phyloP scores from a whole-genome alignment of 306 rosid species.

The Cicer yamashitae region DNA sequence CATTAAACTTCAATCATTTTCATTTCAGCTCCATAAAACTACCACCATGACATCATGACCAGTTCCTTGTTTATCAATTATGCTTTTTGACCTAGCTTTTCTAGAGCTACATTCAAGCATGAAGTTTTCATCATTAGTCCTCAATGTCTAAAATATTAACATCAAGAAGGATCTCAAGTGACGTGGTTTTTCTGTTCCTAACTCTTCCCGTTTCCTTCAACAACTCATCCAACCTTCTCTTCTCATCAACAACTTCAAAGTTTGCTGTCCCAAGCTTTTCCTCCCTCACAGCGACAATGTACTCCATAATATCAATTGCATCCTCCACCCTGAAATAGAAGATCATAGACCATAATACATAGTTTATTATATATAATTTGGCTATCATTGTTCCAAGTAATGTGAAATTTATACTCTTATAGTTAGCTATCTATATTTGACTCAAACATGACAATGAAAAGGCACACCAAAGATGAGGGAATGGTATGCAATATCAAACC shows the following conservation, averaged over 20 bases:
- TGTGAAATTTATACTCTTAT: too few species aligned
- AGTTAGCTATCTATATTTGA: too few species aligned
- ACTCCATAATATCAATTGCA: constrained; percentile 82
- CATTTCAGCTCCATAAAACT: constrained; percentile 44
- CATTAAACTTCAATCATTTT: constrained; percentile 35
- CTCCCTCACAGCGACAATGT: constrained; percentile 75
- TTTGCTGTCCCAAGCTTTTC: constrained; percentile 95
- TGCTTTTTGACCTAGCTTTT: constrained; percentile 28
- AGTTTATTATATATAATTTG: too few species aligned
- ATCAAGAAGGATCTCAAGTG: constrained; percentile 84
- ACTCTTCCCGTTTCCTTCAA: constrained; percentile 90
- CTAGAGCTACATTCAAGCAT: constrained; percentile 45
- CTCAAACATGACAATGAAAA: too few species aligned
- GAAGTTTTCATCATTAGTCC: constrained; percentile 28
- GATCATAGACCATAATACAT: neutral
- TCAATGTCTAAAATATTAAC: constrained; percentile 43
- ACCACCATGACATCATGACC: constrained; percentile 6
- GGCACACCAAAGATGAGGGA: too few species aligned
- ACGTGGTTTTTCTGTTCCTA: constrained; percentile 66
- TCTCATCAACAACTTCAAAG: constrained; percentile 91
- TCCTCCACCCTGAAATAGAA: constrained; percentile 74
- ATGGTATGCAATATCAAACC: too few species aligned
- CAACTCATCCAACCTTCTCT: constrained; percentile 79
- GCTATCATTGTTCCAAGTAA: too few species aligned
- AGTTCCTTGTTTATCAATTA: constrained; percentile 14